Percentiles rank a stretch among this genome's conserved stretches.
phyloP scores from a whole-genome alignment of 2,329 filamentous ascomycete genomes.

The Aspergillus novofumigatus region DNA sequence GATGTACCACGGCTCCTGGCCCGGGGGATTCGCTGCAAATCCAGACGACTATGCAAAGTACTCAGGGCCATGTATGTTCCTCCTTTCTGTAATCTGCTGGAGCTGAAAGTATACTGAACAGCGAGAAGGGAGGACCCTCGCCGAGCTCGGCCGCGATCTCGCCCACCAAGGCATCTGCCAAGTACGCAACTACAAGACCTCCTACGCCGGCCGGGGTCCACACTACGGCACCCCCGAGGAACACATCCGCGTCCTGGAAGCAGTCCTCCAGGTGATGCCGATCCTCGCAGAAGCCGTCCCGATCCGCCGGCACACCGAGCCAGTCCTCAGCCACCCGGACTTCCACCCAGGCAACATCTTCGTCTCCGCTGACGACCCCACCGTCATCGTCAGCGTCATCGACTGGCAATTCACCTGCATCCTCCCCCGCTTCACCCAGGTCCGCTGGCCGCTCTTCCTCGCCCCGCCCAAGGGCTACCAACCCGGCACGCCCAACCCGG shows the following conservation, averaged over 20 bases:
- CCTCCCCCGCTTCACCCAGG: conserved; percentile 16
- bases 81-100: background rate
- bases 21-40: conserved; percentile 9
- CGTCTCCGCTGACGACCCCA: conserved; percentile 17
- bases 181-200: conserved; percentile 9
- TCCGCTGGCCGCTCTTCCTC: conserved; percentile 17
- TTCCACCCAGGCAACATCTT: conserved; percentile 21
- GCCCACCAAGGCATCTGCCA: conserved; percentile 12
- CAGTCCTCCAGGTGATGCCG: conserved; percentile 7
- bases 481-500: conserved; percentile 11
- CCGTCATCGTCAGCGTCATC: conserved; percentile 15
- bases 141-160: conserved; percentile 9
- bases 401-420: conserved; percentile 19
- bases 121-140: conserved; percentile 10
- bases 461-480: conserved; percentile 16
- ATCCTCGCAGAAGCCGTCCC: conserved; percentile 2
- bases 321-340: conserved; percentile 15
- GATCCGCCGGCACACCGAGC: conserved; percentile 8
- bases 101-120: background rate
- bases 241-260: conserved; percentile 9
- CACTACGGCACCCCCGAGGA: conserved; percentile 14
- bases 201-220: conserved; percentile 9
- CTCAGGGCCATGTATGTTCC: conserved; percentile 16
- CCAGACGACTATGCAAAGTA: conserved; percentile 8
- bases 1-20: conserved; percentile 15